These are phyloP conservation scores for Nectriaceae sp. DNA, from an alignment of 2,329 filamentous ascomycete genomes.

Conservation along the genomic window DNA sequence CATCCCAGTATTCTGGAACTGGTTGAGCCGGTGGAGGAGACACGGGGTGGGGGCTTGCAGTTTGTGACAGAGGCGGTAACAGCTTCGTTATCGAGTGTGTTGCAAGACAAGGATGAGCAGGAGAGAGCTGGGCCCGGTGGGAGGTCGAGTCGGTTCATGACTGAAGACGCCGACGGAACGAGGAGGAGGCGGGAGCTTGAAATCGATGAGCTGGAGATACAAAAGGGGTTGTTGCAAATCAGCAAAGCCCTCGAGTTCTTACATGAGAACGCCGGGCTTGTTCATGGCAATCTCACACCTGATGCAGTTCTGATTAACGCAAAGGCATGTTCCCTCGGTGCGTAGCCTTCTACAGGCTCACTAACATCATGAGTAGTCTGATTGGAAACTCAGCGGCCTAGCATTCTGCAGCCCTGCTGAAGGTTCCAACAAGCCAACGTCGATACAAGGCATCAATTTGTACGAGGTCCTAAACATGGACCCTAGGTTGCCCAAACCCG, in stretches of 20 bases:
- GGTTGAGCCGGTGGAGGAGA: constrained; percentile 94
- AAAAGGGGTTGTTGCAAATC: constrained; percentile 91
- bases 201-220: constrained; percentile 95
- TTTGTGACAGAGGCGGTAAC: constrained; percentile 94
- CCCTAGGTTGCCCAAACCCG: constrained; percentile 74
- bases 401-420: constrained; percentile 84
- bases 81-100: constrained; percentile 77
- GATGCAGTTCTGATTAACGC: constrained; percentile 93
- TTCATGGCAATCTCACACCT: constrained; percentile 92
- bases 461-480: constrained; percentile 86
- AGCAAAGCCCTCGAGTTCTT: constrained; percentile 94
- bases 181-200: constrained; percentile 79
- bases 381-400: constrained; percentile 98
- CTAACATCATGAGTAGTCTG: constrained; percentile 62
- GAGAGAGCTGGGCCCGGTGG: constrained; percentile 70
- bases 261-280: constrained; percentile 90
- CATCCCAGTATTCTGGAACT: constrained; percentile 93
- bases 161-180: constrained; percentile 75
- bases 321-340: constrained; percentile 61
- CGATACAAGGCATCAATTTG: constrained; percentile 77
- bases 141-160: constrained; percentile 75
- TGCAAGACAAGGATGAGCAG: constrained; percentile 88
- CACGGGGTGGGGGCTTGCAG: constrained; percentile 84
- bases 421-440: constrained; percentile 71
- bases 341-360: neutral